These are phyloP conservation scores for Nidularia sp. DNA, from an alignment of 768 basidiomycete genomes.

Conservation along the genomic window DNA sequence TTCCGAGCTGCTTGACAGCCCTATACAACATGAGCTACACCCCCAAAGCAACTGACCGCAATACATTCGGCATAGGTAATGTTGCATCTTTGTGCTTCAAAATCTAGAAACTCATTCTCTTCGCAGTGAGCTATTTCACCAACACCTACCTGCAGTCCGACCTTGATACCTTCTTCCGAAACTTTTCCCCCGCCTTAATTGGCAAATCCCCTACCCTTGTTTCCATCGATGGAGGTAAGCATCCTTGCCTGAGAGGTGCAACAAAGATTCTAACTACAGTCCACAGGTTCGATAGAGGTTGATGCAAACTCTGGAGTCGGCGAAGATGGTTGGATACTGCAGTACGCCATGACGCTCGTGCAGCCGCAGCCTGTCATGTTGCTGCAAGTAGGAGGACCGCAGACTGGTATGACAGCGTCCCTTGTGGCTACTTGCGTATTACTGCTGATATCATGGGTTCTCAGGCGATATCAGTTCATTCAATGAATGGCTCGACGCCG, in stretches of 20 bases:
- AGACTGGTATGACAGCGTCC: slow-evolving; percentile 11
- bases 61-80: slow-evolving; percentile 26
- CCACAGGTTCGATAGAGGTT: slow-evolving; percentile 11
- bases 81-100: neutral
- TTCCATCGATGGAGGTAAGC: slow-evolving; percentile 42
- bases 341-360: slow-evolving; percentile 39
- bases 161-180: slow-evolving; percentile 35
- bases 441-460: neutral
- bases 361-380: slow-evolving; percentile 23
- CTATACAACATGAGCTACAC: slow-evolving; percentile 29
- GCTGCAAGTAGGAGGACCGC: slow-evolving; percentile 23
- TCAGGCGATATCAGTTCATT: slow-evolving; percentile 11
- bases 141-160: slow-evolving; percentile 37
- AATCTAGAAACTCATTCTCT: neutral
- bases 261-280: neutral
- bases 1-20: slow-evolving; percentile 23
- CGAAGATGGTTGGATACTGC: slow-evolving; percentile 40
- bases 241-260: neutral
- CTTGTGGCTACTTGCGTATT: neutral
- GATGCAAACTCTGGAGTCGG: slow-evolving; percentile 21
- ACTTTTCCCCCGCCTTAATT: slow-evolving; percentile 34
- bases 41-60: slow-evolving; percentile 20
- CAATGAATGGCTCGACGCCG: slow-evolving; percentile 31
- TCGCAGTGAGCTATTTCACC: slow-evolving; percentile 37
- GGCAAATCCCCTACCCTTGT: slow-evolving; percentile 33